phyloP scores from a whole-genome alignment of 2,329 filamentous ascomycete species.

The Botrytis medusae region DNA sequence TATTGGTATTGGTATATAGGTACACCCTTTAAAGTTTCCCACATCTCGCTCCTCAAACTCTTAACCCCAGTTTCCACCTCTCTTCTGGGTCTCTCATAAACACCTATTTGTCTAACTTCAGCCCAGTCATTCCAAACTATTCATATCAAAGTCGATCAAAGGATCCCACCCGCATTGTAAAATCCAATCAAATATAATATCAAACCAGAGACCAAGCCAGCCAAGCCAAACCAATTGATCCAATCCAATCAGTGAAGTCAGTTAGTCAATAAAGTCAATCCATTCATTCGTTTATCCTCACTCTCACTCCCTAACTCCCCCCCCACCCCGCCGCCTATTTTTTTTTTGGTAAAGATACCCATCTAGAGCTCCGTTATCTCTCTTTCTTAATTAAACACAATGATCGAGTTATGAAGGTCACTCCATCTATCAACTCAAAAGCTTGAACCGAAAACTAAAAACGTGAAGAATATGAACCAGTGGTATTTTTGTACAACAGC shows the following conservation, averaged over 20 bases:
- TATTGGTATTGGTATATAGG: constrained; percentile 14
- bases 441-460: constrained; percentile 8
- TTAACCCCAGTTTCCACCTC: neutral
- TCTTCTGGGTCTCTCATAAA: neutral
- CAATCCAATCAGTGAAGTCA: constrained; percentile 22
- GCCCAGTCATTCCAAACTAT: constrained; percentile 10
- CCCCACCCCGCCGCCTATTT: neutral
- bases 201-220: constrained; percentile 17
- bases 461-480: constrained; percentile 1
- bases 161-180: constrained; percentile 3
- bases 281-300: constrained; percentile 19
- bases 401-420: neutral
- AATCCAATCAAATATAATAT: constrained; percentile 19
- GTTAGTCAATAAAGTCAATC: constrained; percentile 23
- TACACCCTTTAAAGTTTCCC: neutral
- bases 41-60: constrained; percentile 4
- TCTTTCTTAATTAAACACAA: constrained; percentile 10
- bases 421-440: neutral
- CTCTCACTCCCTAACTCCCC: neutral
- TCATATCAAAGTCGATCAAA: constrained; percentile 14
- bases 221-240: constrained; percentile 20
- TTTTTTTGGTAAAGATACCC: neutral
- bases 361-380: constrained; percentile 5
- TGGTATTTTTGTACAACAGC: constrained; percentile 22
- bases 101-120: neutral